Conservation (phyloP, 306 rosid species). For the Inga laurina region DNA sequence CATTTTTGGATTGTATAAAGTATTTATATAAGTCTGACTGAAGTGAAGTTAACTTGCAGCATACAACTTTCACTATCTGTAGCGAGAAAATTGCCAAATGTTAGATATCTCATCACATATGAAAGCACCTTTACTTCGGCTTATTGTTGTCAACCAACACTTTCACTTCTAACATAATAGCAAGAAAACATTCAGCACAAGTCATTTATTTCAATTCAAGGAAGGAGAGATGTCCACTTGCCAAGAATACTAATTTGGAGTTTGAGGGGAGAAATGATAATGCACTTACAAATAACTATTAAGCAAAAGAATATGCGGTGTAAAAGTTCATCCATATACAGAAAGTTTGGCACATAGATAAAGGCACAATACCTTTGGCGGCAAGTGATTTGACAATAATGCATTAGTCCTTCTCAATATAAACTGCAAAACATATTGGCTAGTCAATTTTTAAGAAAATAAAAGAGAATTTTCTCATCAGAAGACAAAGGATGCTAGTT, state of each 20-base stretch:
- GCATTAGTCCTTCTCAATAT: slow-evolving; percentile 91
- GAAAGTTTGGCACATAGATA: slow-evolving; percentile 14
- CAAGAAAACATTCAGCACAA: background rate
- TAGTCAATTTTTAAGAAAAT: slow-evolving; percentile 28
- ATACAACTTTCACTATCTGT: slow-evolving; percentile 96
- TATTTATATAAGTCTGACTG: slow-evolving; percentile 89
- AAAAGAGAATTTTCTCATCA: slow-evolving; percentile 25
- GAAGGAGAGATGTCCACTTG: slow-evolving; percentile 10
- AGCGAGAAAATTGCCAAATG: slow-evolving; percentile 20
- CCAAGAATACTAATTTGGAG: slow-evolving; percentile 9
- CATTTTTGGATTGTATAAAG: slow-evolving; percentile 90
- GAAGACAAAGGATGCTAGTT: slow-evolving; percentile 21
- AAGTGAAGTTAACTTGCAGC: slow-evolving; percentile 95
- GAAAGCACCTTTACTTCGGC: slow-evolving; percentile 13
- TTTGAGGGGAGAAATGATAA: background rate
- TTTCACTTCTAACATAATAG: background rate
- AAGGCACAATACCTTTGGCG: slow-evolving; percentile 79
- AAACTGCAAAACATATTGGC: slow-evolving; percentile 62
- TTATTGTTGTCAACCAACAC: slow-evolving; percentile 27
- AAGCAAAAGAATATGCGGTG: slow-evolving; percentile 9
- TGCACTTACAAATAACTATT: slow-evolving; percentile 12
- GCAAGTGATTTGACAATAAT: slow-evolving; percentile 86
- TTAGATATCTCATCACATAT: background rate
- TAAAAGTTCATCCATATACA: slow-evolving; percentile 9
- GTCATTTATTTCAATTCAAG: background rate